Percentiles rank a stretch among this genome's conserved stretches.
These are phyloP conservation scores for Plantago rigida DNA, from an alignment of 305 asterid genomes.

Conservation along the genomic window DNA sequence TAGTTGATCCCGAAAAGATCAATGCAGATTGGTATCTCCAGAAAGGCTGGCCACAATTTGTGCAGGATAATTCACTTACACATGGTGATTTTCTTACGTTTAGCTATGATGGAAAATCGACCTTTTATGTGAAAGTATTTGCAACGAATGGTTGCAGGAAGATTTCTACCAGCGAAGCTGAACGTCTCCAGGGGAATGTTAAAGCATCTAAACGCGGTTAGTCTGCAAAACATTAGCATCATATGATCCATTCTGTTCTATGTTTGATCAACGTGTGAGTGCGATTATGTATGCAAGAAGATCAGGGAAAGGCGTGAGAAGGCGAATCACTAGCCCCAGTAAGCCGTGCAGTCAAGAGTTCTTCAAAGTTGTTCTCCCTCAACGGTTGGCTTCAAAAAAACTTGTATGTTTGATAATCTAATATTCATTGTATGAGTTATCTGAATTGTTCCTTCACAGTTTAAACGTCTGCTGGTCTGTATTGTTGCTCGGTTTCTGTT, in stretches of 20 bases:
- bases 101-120: slow-evolving; percentile 26
- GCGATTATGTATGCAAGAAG: slow-evolving; percentile 20
- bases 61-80: slow-evolving; percentile 28
- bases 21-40: slow-evolving; percentile 25
- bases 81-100: slow-evolving; percentile 36
- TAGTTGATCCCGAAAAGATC: slow-evolving; percentile 22
- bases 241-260: neutral
- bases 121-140: slow-evolving; percentile 27
- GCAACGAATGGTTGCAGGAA: slow-evolving; percentile 30
- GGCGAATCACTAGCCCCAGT: neutral
- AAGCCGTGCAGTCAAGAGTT: slow-evolving; percentile 24
- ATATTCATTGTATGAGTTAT: neutral
- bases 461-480: neutral
- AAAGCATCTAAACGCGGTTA: slow-evolving; percentile 22
- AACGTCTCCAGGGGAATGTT: slow-evolving; percentile 8
- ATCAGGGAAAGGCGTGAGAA: neutral
- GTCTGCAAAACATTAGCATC: neutral
- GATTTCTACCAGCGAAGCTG: neutral
- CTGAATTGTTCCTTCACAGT: neutral
- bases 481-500: neutral
- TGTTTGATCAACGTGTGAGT: too few species aligned
- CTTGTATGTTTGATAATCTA: slow-evolving; percentile 14
- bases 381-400: slow-evolving; percentile 9
- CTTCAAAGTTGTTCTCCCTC: slow-evolving; percentile 32
- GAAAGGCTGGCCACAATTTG: slow-evolving; percentile 44